phyloP scores from a whole-genome alignment of 1,139 yeast species.

The Nakaseomyces sp. region DNA sequence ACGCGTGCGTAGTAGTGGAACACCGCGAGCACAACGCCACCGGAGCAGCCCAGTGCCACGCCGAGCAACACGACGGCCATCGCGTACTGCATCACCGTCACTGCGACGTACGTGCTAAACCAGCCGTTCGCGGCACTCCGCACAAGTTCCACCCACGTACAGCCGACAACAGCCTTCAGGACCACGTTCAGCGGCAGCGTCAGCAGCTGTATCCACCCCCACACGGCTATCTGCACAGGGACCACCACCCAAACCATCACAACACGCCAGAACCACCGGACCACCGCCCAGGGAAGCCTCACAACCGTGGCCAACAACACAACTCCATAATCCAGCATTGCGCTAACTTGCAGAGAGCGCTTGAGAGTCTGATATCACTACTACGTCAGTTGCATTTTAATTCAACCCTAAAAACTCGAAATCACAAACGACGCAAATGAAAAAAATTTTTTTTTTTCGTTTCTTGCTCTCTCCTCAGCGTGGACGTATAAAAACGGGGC shows the following conservation, averaged over 20 bases:
- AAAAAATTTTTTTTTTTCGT: too few species aligned
- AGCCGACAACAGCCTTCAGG: constrained; percentile 8
- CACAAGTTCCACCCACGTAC: constrained; percentile 11
- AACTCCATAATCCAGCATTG: too few species aligned
- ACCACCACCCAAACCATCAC: constrained; percentile 10
- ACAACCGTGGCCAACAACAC: too few species aligned
- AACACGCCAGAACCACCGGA: constrained; percentile 2
- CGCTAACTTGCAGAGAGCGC: too few species aligned
- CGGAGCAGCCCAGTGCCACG: background rate
- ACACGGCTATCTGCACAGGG: constrained; percentile 17
- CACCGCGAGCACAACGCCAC: constrained; percentile 4
- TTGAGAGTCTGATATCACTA: too few species aligned
- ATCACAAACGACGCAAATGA: too few species aligned
- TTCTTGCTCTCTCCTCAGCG: too few species aligned
- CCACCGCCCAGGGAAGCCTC: background rate
- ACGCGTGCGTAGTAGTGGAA: constrained; percentile 4
- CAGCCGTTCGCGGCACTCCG: constrained; percentile 7
- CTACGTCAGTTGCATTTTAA: too few species aligned
- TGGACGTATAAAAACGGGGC: too few species aligned
- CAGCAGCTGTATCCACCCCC: constrained; percentile 13
- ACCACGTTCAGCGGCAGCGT: constrained; percentile 10
- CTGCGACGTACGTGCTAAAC: constrained; percentile 8
- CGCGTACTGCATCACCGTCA: constrained; percentile 11
- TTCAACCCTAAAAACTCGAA: too few species aligned
- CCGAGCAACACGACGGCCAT: constrained; percentile 9